Percentiles rank a stretch among this genome's conserved stretches.
Conservation (phyloP, 1,139 yeast genomes). For the Meyerozyma smithsonii region DNA sequence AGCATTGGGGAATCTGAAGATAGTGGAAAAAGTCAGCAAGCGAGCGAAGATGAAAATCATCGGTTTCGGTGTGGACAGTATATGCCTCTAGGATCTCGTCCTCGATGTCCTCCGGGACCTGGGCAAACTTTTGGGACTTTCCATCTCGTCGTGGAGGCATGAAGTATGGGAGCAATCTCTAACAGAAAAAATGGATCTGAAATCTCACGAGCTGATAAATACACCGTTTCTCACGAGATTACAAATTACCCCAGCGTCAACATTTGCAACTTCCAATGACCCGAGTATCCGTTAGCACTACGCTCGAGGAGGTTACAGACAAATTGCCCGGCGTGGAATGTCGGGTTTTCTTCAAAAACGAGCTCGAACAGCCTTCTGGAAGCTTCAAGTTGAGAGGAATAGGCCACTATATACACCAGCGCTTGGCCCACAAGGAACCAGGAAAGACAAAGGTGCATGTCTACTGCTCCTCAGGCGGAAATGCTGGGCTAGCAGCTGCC, state of each 20-base stretch:
- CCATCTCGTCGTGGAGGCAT: slow-evolving; percentile 3
- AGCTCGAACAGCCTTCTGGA: slow-evolving; percentile 38
- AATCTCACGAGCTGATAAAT: no score
- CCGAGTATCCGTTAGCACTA: slow-evolving; percentile 19
- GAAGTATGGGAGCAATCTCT: neutral
- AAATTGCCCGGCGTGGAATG: slow-evolving; percentile 22
- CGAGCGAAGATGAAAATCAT: slow-evolving; percentile 27
- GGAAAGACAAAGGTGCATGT: slow-evolving; percentile 19
- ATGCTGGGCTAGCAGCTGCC: slow-evolving; percentile 46
- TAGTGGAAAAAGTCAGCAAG: slow-evolving; percentile 21
- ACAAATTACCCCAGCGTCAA: neutral
- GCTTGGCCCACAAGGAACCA: slow-evolving; percentile 16
- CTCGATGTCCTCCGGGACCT: slow-evolving; percentile 19
- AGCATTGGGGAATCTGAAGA: slow-evolving; percentile 29
- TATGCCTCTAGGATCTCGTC: slow-evolving; percentile 32
- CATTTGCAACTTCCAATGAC: neutral
- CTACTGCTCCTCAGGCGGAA: slow-evolving; percentile 42
- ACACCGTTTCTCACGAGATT: no score
- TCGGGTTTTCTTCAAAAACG: slow-evolving; percentile 32
- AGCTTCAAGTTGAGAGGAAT: slow-evolving; percentile 39
- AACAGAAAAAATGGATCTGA: neutral
- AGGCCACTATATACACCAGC: slow-evolving; percentile 25
- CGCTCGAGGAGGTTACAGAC: slow-evolving; percentile 26
- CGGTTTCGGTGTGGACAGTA: slow-evolving; percentile 18
- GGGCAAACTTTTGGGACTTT: slow-evolving; percentile 13